Conservation (phyloP, 108 stramenopile genomes). For the Stephanodiscus triporus region DNA sequence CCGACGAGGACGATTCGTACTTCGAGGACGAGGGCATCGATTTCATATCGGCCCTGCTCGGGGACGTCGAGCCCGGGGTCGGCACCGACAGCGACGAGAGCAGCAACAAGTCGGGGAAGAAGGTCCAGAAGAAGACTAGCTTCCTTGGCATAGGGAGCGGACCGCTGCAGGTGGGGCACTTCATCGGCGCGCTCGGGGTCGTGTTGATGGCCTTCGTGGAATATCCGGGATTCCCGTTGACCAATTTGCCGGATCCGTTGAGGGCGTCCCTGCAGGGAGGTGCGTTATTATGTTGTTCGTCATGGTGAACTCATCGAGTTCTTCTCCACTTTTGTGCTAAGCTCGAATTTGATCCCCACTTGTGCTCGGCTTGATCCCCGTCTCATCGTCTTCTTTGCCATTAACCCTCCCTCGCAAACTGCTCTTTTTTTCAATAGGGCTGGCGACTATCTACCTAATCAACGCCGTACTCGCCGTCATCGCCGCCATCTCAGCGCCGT, state of each 20-base stretch:
- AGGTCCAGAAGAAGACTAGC: conserved; percentile 53
- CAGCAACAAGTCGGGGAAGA: conserved; percentile 44
- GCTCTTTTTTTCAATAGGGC: conserved; percentile 28
- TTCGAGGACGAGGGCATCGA: conserved; percentile 84
- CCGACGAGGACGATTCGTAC: conserved; percentile 80
- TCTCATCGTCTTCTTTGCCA: no score
- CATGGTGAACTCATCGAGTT: not conserved
- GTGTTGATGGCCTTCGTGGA: conserved; percentile 85
- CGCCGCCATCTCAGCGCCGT: conserved; percentile 70
- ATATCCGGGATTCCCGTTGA: conserved; percentile 90
- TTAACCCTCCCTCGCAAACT: not conserved
- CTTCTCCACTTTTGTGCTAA: not conserved
- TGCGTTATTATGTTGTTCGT: conserved; percentile 32
- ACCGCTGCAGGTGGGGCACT: conserved; percentile 86
- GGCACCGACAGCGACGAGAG: conserved; percentile 22
- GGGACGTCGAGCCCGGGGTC: conserved; percentile 55
- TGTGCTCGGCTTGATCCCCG: no score
- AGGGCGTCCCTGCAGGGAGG: conserved; percentile 82
- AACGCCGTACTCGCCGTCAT: conserved; percentile 75
- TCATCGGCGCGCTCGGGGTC: conserved; percentile 82
- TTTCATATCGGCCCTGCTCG: conserved; percentile 77
- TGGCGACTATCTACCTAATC: conserved; percentile 71
- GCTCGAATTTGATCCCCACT: conserved; percentile 1
- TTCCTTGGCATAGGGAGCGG: conserved; percentile 86
- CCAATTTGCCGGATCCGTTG: conserved; percentile 80